These are phyloP conservation scores for Letharia columbiana DNA, from an alignment of 495 filamentous ascomycete species.

Conservation along the genomic window DNA sequence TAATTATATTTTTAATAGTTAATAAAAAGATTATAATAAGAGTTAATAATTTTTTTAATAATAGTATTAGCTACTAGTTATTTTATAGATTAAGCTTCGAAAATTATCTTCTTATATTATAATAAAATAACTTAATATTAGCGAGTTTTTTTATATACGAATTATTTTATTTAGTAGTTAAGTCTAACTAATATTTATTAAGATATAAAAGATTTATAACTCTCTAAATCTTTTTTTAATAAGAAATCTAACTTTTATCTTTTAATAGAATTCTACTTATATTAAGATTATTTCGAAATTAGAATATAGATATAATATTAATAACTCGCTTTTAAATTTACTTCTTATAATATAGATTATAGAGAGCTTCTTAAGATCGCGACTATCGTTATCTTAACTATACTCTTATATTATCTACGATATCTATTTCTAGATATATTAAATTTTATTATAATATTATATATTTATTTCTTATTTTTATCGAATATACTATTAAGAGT, in stretches of 20 bases:
- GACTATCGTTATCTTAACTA: too few relatives aligned
- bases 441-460: not conserved
- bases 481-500: not conserved
- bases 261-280: not conserved
- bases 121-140: not conserved
- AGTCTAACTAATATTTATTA: not conserved
- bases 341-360: not conserved
- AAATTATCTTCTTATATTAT: not conserved
- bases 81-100: not conserved
- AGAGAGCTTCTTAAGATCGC: too few relatives aligned
- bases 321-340: not conserved
- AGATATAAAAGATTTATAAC: not conserved
- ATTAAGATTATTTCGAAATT: constrained; percentile 1
- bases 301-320: not conserved
- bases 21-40: not conserved
- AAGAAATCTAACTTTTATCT: too few relatives aligned
- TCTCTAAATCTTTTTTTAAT: not conserved
- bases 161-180: too few relatives aligned
- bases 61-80: not conserved
- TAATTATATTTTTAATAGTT: not conserved
- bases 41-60: not conserved
- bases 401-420: not conserved
- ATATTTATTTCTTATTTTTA: not conserved
- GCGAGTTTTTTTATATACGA: not conserved
- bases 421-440: not conserved